Evolutionary conservation across 2,329 filamentous ascomycete genomes (phyloP), one percentile per base, ranked within the genome.

Genomic region (Chalara sp.): DNA sequence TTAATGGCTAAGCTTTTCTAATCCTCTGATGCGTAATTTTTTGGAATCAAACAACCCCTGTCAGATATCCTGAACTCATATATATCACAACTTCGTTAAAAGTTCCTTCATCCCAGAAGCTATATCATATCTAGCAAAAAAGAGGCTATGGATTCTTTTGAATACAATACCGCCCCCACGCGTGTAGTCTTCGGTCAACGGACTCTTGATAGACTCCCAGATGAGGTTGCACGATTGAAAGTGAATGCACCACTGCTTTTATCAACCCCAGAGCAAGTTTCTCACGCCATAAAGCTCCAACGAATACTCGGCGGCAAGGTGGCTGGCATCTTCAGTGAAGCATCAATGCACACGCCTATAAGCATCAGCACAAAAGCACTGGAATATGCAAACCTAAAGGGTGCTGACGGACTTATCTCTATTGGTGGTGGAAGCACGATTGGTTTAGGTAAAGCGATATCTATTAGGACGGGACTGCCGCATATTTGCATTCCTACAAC

Each of bases 391-490:
- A 67, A 68, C 49, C 63, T 67, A 0, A 63, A 69, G 12, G 65
- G 65, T 3, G 77, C 76, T 5, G 80, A 84, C 61, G 73, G 71
- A 30, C 65, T 84, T 39, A 68, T 84, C 43, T 82, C 78, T 40
- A 77, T 85, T 53, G 82, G 82, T 5, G 80, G 81, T 47, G 79
- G 80, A 31, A 81, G 78, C 49, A 82, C 80, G 0, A 79, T 79
- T 48, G 81, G 81, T 0, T 66, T 85, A n/a, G 78, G 79, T 5
- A 81, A 82, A 58, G 78, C 78, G 1, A 72, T 81, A 53, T 72
- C 72, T 44, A 66, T 76, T 45, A 71, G 52, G 12, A 54, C 76
- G 33, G 71, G 70, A 0, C 35, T 48, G 33, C 76, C 76, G 21
- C 78, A 82, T 59, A 73, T 82, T 42, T 80, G 76, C 58, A 76